Evolutionary conservation across 2,329 filamentous ascomycete species (phyloP), one percentile per base, ranked within the genome.

Genomic region (Escovopsis sp.): DNA sequence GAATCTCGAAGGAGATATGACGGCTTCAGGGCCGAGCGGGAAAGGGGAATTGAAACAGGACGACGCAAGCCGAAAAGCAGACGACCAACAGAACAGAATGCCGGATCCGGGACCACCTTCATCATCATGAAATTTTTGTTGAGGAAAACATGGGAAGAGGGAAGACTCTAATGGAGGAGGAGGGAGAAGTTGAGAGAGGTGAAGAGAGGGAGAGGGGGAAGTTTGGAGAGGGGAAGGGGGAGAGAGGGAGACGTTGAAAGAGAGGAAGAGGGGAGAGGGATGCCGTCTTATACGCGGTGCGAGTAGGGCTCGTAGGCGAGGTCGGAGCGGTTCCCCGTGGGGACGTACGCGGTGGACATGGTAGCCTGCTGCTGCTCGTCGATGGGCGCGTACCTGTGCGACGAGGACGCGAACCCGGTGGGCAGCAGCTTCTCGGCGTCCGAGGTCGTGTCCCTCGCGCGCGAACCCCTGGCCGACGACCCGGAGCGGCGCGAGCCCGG

Each of bases 251-350:
- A n/a, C n/a, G n/a, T 21, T 5, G 9, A 21, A 21, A 21, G 19
- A 21, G 19, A 21, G 5, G 19, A 21, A 21, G 5, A 21, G 5
- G 19, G 19, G 19, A 9, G 19, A 21, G 5, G 19, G 19, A 21
- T 21, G 5, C 19, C 5, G 5, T 21, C 19, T 9, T 9, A 23
- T 23, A 23, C 11, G 8, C 21, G 21, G 21, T 75, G 72, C 35
- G 66, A 66, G 56, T 76, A 78, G 26, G 73, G 73, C 65, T 78
- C 73, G 54, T 78, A 78, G 27, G 70, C 72, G 43, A 66, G 51
- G 21, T 70, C 63, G n/a, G 60, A 56, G 36, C 64, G 65, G 33
- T 54, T 56, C 38, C 56, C 60, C 34, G 57, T 57, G 38, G 53
- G 49, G 40, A 63, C 47, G 49, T 62, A 51, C 6, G 28, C 50